Evolutionary conservation across 2,329 filamentous ascomycete genomes (phyloP).

Genomic region (Fonsecaea multimorphosa): DNA sequence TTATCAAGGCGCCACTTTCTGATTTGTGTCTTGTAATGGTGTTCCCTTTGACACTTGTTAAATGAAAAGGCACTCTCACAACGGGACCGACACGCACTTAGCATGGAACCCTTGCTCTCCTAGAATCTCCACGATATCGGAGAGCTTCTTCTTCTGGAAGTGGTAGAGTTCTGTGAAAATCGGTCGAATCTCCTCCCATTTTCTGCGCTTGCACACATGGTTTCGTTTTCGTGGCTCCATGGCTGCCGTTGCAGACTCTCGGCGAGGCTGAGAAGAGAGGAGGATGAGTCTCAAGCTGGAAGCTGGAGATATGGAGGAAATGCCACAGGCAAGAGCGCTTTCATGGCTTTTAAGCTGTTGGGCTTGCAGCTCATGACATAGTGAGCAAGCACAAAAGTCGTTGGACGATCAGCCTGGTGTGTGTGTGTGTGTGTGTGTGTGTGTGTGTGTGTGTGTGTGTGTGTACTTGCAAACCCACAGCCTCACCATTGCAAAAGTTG

Average conservation of each 20-base stretch:
- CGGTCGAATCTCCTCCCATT: conserved; percentile 12
- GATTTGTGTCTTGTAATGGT: conserved; percentile 11
- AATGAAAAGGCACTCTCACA: neutral
- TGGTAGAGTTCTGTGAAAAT: conserved; percentile 18
- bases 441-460: too few relatives aligned
- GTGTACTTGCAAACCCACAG: neutral
- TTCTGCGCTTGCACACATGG: neutral
- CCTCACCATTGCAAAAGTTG: neutral
- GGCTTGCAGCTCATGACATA: neutral
- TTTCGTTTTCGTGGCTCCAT: conserved; percentile 7
- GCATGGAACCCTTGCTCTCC: conserved; percentile 11
- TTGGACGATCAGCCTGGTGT: neutral
- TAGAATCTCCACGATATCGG: conserved; percentile 8
- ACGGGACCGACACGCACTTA: neutral
- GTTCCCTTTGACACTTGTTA: neutral
- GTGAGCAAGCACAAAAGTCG: neutral
- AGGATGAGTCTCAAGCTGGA: neutral
- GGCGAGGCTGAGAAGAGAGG: neutral
- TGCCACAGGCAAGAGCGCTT: neutral
- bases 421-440: too few relatives aligned
- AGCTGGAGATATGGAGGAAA: neutral
- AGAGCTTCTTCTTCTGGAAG: conserved; percentile 6
- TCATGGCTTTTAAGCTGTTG: neutral
- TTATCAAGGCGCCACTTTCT: conserved; percentile 15
- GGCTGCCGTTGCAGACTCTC: neutral